phyloP scores from a whole-genome alignment of 768 basidiomycete genomes.

The Kwoniella shandongensis region DNA sequence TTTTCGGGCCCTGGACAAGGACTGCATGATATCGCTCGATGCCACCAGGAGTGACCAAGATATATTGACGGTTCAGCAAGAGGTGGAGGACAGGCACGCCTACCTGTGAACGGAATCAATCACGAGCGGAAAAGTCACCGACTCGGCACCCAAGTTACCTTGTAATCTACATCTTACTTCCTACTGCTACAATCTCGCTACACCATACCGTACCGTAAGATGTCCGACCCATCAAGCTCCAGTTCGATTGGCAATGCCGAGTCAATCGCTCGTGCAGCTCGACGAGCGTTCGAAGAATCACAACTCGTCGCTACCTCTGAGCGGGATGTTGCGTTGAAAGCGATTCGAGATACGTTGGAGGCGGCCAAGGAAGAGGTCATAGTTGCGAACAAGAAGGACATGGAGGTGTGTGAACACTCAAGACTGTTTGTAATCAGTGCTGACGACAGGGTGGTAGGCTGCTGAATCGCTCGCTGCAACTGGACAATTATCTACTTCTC shows the following conservation, averaged over 20 bases:
- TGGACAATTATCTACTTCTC: constrained; percentile 76
- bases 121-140: too few relatives aligned
- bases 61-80: too few relatives aligned
- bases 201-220: too few relatives aligned
- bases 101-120: too few relatives aligned
- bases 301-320: constrained; percentile 72
- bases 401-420: constrained; percentile 61
- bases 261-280: constrained; percentile 73
- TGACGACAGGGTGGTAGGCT: constrained; percentile 58
- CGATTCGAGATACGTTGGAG: constrained; percentile 68
- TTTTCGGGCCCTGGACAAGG: too few relatives aligned
- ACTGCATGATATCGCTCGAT: too few relatives aligned
- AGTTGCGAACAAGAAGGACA: constrained; percentile 74
- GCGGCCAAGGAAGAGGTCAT: constrained; percentile 68
- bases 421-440: not conserved
- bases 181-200: too few relatives aligned
- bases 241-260: constrained; percentile 44
- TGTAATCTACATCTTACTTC: too few relatives aligned
- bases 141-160: too few relatives aligned
- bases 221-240: constrained; percentile 19
- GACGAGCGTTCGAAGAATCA: constrained; percentile 79
- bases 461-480: constrained; percentile 75
- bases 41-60: too few relatives aligned
- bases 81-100: too few relatives aligned
- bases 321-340: constrained; percentile 68